Evolutionary conservation across 495 filamentous ascomycete genomes (phyloP).

Genomic region (Daldinia childiae): DNA sequence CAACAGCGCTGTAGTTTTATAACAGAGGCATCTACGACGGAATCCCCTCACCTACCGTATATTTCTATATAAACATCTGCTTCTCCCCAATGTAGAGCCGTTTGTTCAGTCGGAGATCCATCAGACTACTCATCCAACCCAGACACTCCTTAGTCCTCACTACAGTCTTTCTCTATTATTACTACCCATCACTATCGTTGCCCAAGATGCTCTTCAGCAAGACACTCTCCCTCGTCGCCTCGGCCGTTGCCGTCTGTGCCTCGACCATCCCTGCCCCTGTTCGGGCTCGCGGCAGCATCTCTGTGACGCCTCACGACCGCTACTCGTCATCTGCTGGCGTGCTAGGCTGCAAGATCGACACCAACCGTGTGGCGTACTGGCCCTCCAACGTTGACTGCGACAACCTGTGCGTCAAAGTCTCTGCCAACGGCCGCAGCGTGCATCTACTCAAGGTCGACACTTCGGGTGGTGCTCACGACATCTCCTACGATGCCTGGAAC

Average conservation of each 20-base stretch:
- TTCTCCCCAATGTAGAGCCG: neutral
- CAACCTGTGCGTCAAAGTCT: slow-evolving; percentile 45
- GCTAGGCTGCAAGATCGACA: slow-evolving; percentile 49
- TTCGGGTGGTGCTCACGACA: slow-evolving; percentile 45
- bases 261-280: slow-evolving; percentile 12
- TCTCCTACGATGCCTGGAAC: slow-evolving; percentile 50
- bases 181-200: neutral
- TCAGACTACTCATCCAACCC: neutral
- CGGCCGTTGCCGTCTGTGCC: slow-evolving; percentile 25
- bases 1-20: neutral
- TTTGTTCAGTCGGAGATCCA: neutral
- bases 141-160: neutral
- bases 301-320: slow-evolving; percentile 45
- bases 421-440: slow-evolving; percentile 33
- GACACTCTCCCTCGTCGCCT: slow-evolving; percentile 24
- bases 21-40: neutral
- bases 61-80: neutral
- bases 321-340: slow-evolving; percentile 47
- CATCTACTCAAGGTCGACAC: slow-evolving; percentile 45
- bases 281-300: slow-evolving; percentile 2
- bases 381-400: slow-evolving; percentile 41
- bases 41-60: neutral
- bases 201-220: slow-evolving; percentile 32
- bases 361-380: slow-evolving; percentile 51
- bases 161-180: neutral